A percentile compares a stretch with the other conserved stretches of the same genome.
Conservation (phyloP, 2,329 filamentous ascomycete species). For the Cladobotryum mycophilum region DNA sequence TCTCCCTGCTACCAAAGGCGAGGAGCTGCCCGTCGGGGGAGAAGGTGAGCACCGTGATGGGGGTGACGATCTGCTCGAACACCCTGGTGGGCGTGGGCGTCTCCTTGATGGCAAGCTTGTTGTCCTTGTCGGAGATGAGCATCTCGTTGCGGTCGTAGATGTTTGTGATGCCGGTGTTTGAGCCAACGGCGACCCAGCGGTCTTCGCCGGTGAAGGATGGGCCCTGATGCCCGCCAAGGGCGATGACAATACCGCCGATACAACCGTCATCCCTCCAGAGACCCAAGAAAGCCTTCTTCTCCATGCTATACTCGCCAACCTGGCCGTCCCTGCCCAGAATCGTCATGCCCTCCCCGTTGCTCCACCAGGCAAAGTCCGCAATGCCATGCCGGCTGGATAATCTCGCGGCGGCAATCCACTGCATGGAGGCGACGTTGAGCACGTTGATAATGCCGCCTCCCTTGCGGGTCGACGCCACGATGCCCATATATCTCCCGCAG, state of each 20-base stretch:
- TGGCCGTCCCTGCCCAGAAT: constrained; percentile 83
- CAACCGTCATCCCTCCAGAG: constrained; percentile 89
- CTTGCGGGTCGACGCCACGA: constrained; percentile 73
- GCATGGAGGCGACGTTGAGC: constrained; percentile 69
- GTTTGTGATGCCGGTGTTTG: constrained; percentile 82
- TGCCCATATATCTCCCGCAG: constrained; percentile 76
- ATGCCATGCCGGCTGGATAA: constrained; percentile 78
- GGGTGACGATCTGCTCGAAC: constrained; percentile 82
- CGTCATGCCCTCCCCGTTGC: constrained; percentile 70
- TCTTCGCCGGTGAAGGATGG: constrained; percentile 64
- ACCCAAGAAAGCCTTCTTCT: constrained; percentile 61
- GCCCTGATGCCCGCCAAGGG: constrained; percentile 65
- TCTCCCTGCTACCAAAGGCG: constrained; percentile 78
- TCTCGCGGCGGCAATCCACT: constrained; percentile 80
- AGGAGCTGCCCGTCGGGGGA: constrained; percentile 85
- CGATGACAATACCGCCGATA: constrained; percentile 75
- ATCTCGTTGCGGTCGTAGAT: constrained; percentile 78
- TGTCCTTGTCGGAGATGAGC: constrained; percentile 33
- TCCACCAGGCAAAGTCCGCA: constrained; percentile 91
- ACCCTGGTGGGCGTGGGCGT: constrained; percentile 65
- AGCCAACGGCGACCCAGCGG: constrained; percentile 84
- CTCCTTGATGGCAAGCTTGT: constrained; percentile 50
- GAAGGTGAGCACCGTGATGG: constrained; percentile 73
- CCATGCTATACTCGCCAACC: constrained; percentile 80
- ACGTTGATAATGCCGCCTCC: constrained; percentile 86